Evolutionary conservation across 2,329 filamentous ascomycete species (phyloP).

Genomic region (Sclerotinia spermophila): DNA sequence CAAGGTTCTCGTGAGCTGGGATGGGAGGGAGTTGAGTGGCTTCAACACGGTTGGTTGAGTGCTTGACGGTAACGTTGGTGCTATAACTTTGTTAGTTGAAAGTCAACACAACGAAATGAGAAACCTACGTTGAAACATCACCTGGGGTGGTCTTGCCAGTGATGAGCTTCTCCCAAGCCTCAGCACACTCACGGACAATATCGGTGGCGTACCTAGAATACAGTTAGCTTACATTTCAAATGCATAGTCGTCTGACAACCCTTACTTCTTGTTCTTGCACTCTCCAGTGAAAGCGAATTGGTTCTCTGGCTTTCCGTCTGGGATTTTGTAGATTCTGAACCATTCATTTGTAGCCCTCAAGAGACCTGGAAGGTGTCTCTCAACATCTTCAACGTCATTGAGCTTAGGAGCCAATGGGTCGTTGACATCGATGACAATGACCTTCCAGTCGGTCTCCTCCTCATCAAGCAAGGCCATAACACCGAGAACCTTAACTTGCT

Average conservation of each 20-base stretch:
- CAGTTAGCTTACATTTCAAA: constrained; percentile 20
- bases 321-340: constrained; percentile 99
- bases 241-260: not conserved
- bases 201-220: constrained; percentile 82
- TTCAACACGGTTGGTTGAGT: constrained; percentile 70
- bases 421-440: constrained; percentile 98
- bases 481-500: constrained; percentile 99
- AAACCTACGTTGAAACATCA: constrained; percentile 74
- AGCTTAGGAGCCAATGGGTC: constrained; percentile 95
- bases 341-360: constrained; percentile 98
- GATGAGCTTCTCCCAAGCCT: constrained; percentile 96
- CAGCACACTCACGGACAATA: constrained; percentile 89
- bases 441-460: constrained; percentile 99
- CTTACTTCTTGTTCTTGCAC: constrained; percentile 98
- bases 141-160: constrained; percentile 80
- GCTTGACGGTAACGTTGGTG: constrained; percentile 72
- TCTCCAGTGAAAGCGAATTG: constrained; percentile 99
- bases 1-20: constrained; percentile 73
- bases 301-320: constrained; percentile 99
- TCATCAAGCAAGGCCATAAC: constrained; percentile 99
- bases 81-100: constrained; percentile 47
- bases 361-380: constrained; percentile 94
- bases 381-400: constrained; percentile 98
- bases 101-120: not conserved
- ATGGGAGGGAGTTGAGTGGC: constrained; percentile 70